These are phyloP conservation scores for Triticum aestivum DNA, from an alignment of 176 grass and related monocot genomes.

Conservation along the genomic window DNA sequence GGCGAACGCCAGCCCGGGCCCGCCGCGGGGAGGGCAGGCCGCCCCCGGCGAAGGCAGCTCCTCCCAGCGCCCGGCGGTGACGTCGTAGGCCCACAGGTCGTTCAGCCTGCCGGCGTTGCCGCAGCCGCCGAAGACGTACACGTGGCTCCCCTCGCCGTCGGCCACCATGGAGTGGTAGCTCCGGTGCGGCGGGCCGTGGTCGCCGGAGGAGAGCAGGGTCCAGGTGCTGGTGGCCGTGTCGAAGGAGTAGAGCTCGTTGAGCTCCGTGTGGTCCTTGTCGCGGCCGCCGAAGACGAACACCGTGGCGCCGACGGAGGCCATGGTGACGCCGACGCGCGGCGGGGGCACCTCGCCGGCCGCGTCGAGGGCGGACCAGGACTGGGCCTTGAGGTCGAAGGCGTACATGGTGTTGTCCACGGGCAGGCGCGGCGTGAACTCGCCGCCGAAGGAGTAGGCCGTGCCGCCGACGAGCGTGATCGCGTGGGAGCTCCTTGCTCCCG, in stretches of 20 bases:
- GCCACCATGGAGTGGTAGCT: slow-evolving; percentile 88
- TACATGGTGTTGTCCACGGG: slow-evolving; percentile 88
- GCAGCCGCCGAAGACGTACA: slow-evolving; percentile 82
- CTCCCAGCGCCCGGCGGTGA: slow-evolving; percentile 32
- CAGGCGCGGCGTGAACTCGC: slow-evolving; percentile 81
- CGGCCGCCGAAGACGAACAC: slow-evolving; percentile 78
- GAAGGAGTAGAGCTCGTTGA: slow-evolving; percentile 82
- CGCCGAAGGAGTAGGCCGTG: slow-evolving; percentile 79
- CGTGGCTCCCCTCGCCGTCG: slow-evolving; percentile 29
- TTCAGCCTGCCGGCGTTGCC: slow-evolving; percentile 73
- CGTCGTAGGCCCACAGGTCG: slow-evolving; percentile 73
- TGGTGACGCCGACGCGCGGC: slow-evolving; percentile 80
- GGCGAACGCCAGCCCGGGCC: slow-evolving; percentile 42
- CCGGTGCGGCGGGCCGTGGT: slow-evolving; percentile 53
- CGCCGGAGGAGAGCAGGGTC: slow-evolving; percentile 57
- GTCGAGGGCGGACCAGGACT: slow-evolving; percentile 58
- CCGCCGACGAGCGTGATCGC: slow-evolving; percentile 58
- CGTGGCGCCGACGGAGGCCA: slow-evolving; percentile 51
- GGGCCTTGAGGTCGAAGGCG: slow-evolving; percentile 59
- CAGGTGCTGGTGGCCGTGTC: slow-evolving; percentile 51
- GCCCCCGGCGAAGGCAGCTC: slow-evolving; percentile 50
- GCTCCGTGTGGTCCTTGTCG: slow-evolving; percentile 71
- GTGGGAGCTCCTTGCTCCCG: slow-evolving; percentile 84
- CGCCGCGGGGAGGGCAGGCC: slow-evolving; percentile 54
- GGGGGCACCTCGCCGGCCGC: slow-evolving; percentile 59